Conservation (phyloP, 768 basidiomycete species). For the Leccinum arenicola region DNA sequence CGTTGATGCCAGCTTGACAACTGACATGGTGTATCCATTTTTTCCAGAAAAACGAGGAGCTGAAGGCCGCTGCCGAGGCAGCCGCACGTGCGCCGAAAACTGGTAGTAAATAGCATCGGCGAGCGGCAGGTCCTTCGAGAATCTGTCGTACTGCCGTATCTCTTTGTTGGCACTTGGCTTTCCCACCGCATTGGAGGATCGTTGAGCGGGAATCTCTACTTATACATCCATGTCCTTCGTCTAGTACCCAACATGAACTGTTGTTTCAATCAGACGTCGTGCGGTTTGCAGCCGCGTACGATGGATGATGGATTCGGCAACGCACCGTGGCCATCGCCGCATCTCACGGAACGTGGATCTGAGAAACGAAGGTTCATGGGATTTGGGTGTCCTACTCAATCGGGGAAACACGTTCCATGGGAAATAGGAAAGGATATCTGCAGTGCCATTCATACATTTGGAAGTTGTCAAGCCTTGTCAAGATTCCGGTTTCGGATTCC, state of each 20-base stretch:
- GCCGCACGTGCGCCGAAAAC: conserved; percentile 12
- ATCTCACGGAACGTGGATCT: conserved; percentile 25
- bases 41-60: conserved; percentile 54
- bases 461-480: conserved; percentile 3
- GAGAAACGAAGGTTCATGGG: conserved; percentile 3
- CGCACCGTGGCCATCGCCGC: conserved; percentile 20
- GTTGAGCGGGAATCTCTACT: conserved; percentile 12
- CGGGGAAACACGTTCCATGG: conserved; percentile 9
- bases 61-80: conserved; percentile 35
- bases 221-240: conserved; percentile 11
- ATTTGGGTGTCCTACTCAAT: conserved; percentile 10
- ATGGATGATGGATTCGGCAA: conserved; percentile 13
- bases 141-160: conserved; percentile 11
- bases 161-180: not conserved
- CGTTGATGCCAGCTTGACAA: not conserved
- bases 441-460: conserved; percentile 8
- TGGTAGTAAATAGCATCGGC: conserved; percentile 37
- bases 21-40: conserved; percentile 8
- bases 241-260: conserved; percentile 13
- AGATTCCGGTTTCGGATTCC: conserved; percentile 14
- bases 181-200: conserved; percentile 10
- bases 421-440: conserved; percentile 3
- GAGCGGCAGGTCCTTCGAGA: conserved; percentile 17
- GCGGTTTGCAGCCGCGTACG: not conserved
- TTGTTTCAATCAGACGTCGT: not conserved